phyloP scores from a whole-genome alignment of 1,139 yeast species.

The Kodamaea derodonti region DNA sequence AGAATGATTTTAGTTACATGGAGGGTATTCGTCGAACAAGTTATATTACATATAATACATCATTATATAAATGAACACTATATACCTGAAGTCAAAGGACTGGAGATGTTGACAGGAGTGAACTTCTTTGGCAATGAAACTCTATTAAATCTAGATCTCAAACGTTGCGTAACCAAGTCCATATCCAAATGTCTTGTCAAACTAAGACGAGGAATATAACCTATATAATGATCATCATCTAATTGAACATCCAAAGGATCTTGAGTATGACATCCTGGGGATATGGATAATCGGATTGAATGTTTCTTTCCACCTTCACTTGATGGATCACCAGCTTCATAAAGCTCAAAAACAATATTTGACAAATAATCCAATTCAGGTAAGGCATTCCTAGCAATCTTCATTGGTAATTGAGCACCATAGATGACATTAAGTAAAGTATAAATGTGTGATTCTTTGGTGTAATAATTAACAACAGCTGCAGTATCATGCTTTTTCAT shows the following conservation, averaged over 20 bases:
- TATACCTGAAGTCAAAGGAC: conserved; percentile 44
- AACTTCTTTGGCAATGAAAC: conserved; percentile 89
- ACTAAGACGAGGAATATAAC: conserved; percentile 87
- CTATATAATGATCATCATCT: conserved; percentile 94
- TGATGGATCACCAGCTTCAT: conserved; percentile 69
- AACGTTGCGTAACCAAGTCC: conserved; percentile 80
- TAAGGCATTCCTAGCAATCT: conserved; percentile 87
- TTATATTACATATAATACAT: too few relatives aligned
- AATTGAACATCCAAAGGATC: conserved; percentile 95
- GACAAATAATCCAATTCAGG: conserved; percentile 96
- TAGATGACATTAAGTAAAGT: conserved; percentile 86
- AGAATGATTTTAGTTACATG: not conserved
- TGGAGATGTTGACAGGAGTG: conserved; percentile 82
- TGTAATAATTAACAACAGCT: conserved; percentile 84
- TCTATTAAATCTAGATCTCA: conserved; percentile 77
- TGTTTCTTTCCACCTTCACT: conserved; percentile 69
- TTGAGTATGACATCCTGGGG: conserved; percentile 98
- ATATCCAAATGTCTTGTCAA: conserved; percentile 91
- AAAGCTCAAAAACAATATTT: conserved; percentile 89
- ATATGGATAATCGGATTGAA: conserved; percentile 79
- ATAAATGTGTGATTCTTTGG: conserved; percentile 96
- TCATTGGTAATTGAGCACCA: conserved; percentile 93
- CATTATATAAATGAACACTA: too few relatives aligned
- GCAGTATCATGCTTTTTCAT: conserved; percentile 78
- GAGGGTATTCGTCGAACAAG: not conserved